Conservation (phyloP, 139 green algal species). For the Edaphochlamys debaryana region DNA sequence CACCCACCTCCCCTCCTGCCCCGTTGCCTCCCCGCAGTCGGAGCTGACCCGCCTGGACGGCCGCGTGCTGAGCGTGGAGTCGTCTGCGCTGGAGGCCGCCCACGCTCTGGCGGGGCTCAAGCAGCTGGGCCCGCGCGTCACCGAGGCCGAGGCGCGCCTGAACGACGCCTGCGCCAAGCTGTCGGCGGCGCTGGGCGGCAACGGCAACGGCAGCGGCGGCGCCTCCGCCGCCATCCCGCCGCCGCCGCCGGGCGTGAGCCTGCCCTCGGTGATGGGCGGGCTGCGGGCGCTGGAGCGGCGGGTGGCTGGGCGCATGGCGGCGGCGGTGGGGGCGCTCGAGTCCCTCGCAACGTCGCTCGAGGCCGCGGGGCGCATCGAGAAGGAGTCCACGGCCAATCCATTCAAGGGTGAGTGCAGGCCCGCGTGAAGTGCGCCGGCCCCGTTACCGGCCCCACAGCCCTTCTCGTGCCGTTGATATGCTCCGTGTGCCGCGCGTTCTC, state of each 20-base stretch:
- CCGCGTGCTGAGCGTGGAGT: slow-evolving; percentile 2
- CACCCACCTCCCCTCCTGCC: too few relatives aligned
- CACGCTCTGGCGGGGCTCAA: slow-evolving; percentile 17
- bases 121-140: slow-evolving; percentile 9
- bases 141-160: slow-evolving; percentile 9
- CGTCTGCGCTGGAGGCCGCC: neutral
- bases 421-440: too few relatives aligned
- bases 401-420: slow-evolving; percentile 23
- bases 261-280: neutral
- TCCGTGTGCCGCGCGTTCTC: too few relatives aligned
- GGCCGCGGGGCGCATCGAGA: neutral
- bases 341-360: neutral
- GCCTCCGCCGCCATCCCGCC: neutral
- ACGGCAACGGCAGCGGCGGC: neutral
- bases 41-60: neutral
- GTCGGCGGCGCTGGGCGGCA: slow-evolving; percentile 2
- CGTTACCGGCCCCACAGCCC: too few relatives aligned
- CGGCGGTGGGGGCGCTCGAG: neutral
- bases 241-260: neutral
- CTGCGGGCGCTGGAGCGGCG: slow-evolving; percentile 14
- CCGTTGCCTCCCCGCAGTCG: too few relatives aligned
- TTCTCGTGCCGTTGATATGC: too few relatives aligned
- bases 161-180: slow-evolving; percentile 20
- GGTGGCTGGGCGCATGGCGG: neutral
- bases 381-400: slow-evolving; percentile 20